Base-by-base conservation (phyloP, 2,329 filamentous ascomycete genomes). In the Coniella vitis region DNA sequence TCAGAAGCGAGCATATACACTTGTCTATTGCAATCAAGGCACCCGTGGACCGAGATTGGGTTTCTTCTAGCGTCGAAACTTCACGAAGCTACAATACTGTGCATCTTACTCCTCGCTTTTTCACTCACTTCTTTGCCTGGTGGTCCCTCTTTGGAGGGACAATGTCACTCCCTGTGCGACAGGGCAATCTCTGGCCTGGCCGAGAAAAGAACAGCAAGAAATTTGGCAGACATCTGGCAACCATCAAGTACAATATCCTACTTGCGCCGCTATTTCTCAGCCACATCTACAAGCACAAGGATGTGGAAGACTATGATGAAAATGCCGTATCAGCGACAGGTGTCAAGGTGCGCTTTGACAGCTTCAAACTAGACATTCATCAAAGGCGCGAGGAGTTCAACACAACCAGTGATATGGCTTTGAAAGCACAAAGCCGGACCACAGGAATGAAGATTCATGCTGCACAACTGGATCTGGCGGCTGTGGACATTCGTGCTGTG, bases 261-360 rank as follows among this genome's bases (percentile, higher is more conserved):
- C 73, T 98, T 14, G 95, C 93, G 2, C 93, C 93, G 0, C 71
- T 98, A 2, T 98, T 95, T 65, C 79, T 98, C 55, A 94, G 90
- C 58, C 93, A 98, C 60, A 90, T 98, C 29, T 98, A 98, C 71
- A 97, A 96, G 66, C 93, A 98, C 70, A 96, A 96, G 64, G 93
- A 98, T 61, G 82, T 82, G 0, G 91, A 96, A 61, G 90, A 95
- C 52, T 87, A 88, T 61, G 76, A 79, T 0, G 84, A 90, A 54
- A 74, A 70, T 45, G 76, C 84, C 1, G 87, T 95, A 5, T 93
- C 89, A 40, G 91, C 91, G 0, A 98, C 93, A 4, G 93, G 94
- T n/a, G 73, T 98, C 54, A 98, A 98, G 67, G 87, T 95, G 57
- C 85, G 90, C 45, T 81, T 98, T 45, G 91, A 97, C 66, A 96